Percentiles rank a stretch among this genome's conserved stretches.
Conservation (phyloP, 441 rosid genomes). For the Gossypium laxum region DNA sequence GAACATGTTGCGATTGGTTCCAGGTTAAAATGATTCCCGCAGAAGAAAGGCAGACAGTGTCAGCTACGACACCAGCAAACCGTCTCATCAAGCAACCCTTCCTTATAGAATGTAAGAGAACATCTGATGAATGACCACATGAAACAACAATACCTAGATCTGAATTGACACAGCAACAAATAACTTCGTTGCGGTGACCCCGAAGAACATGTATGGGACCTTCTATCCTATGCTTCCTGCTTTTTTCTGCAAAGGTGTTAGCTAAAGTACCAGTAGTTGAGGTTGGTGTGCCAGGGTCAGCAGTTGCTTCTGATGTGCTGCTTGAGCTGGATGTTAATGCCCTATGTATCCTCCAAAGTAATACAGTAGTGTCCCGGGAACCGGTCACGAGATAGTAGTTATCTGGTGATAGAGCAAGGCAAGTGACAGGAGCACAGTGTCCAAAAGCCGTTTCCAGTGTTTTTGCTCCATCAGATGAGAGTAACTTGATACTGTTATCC, state of each 20-base stretch:
- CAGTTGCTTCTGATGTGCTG: slow-evolving; percentile 42
- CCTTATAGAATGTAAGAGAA: slow-evolving; percentile 70
- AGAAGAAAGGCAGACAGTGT: slow-evolving; percentile 69
- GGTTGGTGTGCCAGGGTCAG: slow-evolving; percentile 35
- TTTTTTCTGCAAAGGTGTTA: slow-evolving; percentile 45
- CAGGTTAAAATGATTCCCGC: slow-evolving; percentile 76
- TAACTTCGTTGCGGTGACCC: slow-evolving; percentile 65
- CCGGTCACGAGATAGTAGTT: slow-evolving; percentile 84
- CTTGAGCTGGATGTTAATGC: slow-evolving; percentile 41
- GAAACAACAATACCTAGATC: slow-evolving; percentile 84
- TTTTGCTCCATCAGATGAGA: slow-evolving; percentile 84
- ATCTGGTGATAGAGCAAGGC: slow-evolving; percentile 83
- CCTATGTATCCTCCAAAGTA: slow-evolving; percentile 84
- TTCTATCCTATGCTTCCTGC: slow-evolving; percentile 57
- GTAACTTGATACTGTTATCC: slow-evolving; percentile 76
- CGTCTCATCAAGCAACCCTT: slow-evolving; percentile 80
- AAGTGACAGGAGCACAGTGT: slow-evolving; percentile 93
- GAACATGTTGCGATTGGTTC: slow-evolving; percentile 44
- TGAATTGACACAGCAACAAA: slow-evolving; percentile 72
- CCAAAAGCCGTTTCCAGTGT: slow-evolving; percentile 76
- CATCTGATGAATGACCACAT: slow-evolving; percentile 53
- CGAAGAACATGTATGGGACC: slow-evolving; percentile 90
- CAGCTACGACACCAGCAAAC: slow-evolving; percentile 63
- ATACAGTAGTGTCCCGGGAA: slow-evolving; percentile 69
- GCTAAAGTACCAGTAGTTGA: slow-evolving; percentile 29